Evolutionary conservation across 73 alveolate species (phyloP).

Genomic region (Paramecium octaurelia): DNA sequence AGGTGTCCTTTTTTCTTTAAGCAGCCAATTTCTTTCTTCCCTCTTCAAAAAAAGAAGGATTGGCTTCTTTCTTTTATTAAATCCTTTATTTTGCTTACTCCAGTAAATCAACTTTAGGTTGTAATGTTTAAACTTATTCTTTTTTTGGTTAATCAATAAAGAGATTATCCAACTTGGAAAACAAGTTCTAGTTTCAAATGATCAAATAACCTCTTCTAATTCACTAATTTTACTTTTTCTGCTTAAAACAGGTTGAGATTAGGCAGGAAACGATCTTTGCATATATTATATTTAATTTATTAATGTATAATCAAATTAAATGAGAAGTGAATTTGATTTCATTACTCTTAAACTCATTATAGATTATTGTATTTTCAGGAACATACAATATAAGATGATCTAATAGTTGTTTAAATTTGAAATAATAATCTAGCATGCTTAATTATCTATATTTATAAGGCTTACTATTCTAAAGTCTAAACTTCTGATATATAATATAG

Average conservation of each 20-base stretch:
- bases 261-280: background rate
- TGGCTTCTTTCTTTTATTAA: background rate
- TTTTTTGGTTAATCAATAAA: background rate
- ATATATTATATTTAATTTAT: background rate
- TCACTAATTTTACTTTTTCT: constrained; percentile 20
- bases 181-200: background rate
- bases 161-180: background rate
- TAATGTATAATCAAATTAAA: background rate
- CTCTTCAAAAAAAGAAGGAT: constrained; percentile 22
- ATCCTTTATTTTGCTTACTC: background rate
- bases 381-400: too few species aligned
- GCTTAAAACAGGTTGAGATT: background rate
- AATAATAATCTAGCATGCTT: too few species aligned
- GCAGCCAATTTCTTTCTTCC: constrained; percentile 17
- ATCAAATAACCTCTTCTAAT: background rate
- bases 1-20: background rate
- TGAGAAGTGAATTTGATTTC: background rate
- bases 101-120: background rate
- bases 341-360: background rate
- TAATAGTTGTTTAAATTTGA: too few species aligned
- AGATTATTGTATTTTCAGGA: background rate
- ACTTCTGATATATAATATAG: too few species aligned
- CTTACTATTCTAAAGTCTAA: too few species aligned
- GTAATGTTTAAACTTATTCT: background rate
- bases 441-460: too few species aligned